A percentile compares a stretch with the other conserved stretches of the same genome.
Evolutionary conservation across 2,329 filamentous ascomycete species (phyloP).

Genomic region (Neofusicoccum sp.): DNA sequence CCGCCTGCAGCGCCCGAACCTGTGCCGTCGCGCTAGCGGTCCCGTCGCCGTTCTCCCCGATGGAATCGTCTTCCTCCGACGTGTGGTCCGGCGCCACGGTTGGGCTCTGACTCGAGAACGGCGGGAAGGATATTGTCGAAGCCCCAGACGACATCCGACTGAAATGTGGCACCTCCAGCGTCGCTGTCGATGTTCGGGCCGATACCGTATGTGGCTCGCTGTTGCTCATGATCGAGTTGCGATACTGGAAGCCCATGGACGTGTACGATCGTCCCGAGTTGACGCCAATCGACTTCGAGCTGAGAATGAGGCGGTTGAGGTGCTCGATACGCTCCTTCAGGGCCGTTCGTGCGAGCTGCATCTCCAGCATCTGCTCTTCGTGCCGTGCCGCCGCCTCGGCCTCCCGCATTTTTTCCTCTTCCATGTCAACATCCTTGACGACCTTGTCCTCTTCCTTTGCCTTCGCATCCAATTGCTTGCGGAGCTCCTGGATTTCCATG

Average conservation of each 20-base stretch:
- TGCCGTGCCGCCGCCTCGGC: constrained; percentile 80
- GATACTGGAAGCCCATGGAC: constrained; percentile 33
- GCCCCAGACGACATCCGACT: constrained; percentile 26
- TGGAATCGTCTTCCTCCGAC: constrained; percentile 51
- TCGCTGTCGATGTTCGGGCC: constrained; percentile 40
- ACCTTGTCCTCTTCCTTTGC: constrained; percentile 58
- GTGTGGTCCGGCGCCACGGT: constrained; percentile 28
- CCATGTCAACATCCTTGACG: constrained; percentile 61
- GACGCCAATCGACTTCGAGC: constrained; percentile 93
- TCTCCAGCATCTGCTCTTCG: constrained; percentile 97
- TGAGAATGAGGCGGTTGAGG: constrained; percentile 90
- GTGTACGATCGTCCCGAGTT: constrained; percentile 59
- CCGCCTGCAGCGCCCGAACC: constrained; percentile 88
- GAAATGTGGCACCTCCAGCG: constrained; percentile 43
- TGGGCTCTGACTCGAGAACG: constrained; percentile 28
- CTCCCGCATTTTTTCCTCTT: constrained; percentile 68
- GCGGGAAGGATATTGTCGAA: constrained; percentile 30
- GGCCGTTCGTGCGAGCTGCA: constrained; percentile 94
- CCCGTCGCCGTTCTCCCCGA: constrained; percentile 85
- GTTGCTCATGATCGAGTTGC: constrained; percentile 44
- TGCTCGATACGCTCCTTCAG: constrained; percentile 98
- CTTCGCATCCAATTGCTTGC: constrained; percentile 69
- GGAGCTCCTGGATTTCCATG: constrained; percentile 85
- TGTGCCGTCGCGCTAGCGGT: constrained; percentile 81
- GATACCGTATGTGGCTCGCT: constrained; percentile 53